Base-by-base conservation (phyloP, 83 land plant genomes). In the Diphasiastrum complanatum region DNA sequence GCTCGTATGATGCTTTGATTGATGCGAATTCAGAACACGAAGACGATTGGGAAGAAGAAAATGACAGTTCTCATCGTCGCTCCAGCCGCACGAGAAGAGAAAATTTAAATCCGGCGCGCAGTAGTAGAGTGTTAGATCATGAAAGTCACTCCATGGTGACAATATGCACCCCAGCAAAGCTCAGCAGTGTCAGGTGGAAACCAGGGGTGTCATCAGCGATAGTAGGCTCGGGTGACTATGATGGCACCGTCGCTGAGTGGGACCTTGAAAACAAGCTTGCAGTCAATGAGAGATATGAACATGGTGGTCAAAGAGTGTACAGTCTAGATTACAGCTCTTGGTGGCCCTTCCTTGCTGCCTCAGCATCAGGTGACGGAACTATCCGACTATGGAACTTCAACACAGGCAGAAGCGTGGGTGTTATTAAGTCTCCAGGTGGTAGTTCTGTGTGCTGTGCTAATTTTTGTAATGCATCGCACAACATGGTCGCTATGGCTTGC, bases 191-290 rank as follows among this genome's bases (percentile, higher is more conserved):
- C 5, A 54, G 29, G 33, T 54, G 58, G 58, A 54, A 25, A 28
- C 58, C 58, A 25, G 58, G 58, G 34, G n/a, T n/a, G n/a, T 25
- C 25, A 11, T 54, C 34, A 14, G 58, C 24, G 33, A 33, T 54
- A 4, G 25, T 54, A 18, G 58, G 36, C 5, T 54, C 33, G 6
- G 58, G 58, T 6, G 58, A 54, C 33, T 54, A 54, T 25, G 58
- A 54, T 54, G 58, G 58, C 52, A 25, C 58, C 16, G 58, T 54
- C 33, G 29, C 33, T 5, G 58, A 54, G 33, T 54, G 58, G 58
- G 58, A 54, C 58, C n/a, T 54, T 4, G 58, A 54, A 28, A 4
- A 54, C 6, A 33, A 20, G 58, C 3, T 30, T 25, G 25, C 52
- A 5, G n/a, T 54, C 6, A 54, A 33, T 54, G 58, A 54, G 25